A percentile compares a stretch with the other conserved stretches of the same genome.
These are phyloP conservation scores for Cylindrodendrum hubeiense DNA, from an alignment of 2,329 filamentous ascomycete genomes.

Conservation along the genomic window DNA sequence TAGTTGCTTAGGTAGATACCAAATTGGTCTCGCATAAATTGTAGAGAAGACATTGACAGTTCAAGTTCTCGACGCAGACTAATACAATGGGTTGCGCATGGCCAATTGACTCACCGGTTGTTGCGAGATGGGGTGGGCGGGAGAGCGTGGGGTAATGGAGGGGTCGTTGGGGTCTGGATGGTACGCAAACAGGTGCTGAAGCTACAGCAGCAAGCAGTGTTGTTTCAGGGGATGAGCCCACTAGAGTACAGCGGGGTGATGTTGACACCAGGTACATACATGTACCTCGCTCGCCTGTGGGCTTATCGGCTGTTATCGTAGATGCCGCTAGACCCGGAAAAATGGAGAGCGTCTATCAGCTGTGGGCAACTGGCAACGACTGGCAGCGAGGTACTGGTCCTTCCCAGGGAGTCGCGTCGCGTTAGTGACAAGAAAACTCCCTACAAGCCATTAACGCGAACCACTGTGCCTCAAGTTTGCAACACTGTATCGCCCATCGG, in stretches of 20 bases:
- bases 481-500: conserved; percentile 25
- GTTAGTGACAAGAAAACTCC: conserved; percentile 22
- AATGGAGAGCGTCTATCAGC: not conserved
- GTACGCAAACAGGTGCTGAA: not conserved
- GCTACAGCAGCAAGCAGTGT: not conserved
- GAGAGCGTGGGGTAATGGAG: conserved; percentile 1
- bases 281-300: not conserved
- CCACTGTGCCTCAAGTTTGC: conserved; percentile 25
- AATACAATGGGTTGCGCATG: not conserved
- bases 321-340: not conserved
- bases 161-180: not conserved
- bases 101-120: conserved; percentile 1
- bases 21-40: conserved; percentile 89
- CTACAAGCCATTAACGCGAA: conserved; percentile 25
- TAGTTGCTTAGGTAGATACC: conserved; percentile 76
- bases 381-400: not conserved
- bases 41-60: conserved; percentile 84
- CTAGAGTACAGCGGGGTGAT: not conserved
- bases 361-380: not conserved
- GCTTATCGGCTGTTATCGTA: conserved; percentile 14
- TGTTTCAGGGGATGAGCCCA: not conserved
- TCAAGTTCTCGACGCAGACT: not conserved
- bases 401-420: conserved; percentile 22
- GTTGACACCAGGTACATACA: not conserved
- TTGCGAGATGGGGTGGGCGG: not conserved